These are phyloP conservation scores for Picochlorum costavermella DNA, from an alignment of 139 green algal species.

Conservation along the genomic window DNA sequence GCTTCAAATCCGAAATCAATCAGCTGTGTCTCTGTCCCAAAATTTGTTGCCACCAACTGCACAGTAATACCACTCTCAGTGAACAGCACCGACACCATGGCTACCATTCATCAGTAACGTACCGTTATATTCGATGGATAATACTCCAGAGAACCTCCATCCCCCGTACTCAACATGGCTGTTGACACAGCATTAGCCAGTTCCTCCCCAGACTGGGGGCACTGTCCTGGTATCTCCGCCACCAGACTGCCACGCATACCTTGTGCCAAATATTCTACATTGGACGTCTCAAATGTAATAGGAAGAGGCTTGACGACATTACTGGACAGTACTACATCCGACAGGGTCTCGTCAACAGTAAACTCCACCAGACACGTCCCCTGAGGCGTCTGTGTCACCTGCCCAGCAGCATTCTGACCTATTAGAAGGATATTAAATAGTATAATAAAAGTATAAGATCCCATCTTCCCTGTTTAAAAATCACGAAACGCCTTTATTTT, in stretches of 20 bases:
- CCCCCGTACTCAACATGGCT: background rate
- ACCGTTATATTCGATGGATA: background rate
- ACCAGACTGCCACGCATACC: background rate
- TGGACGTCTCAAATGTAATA: background rate
- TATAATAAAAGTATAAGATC: no score
- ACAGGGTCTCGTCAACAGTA: background rate
- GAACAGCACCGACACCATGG: background rate
- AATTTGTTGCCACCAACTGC: background rate
- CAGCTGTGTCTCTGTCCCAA: background rate
- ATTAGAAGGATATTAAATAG: no score
- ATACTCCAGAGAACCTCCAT: background rate
- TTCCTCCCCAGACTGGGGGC: no score
- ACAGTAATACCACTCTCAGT: background rate
- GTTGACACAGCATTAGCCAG: no score
- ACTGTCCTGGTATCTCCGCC: background rate
- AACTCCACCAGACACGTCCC: background rate
- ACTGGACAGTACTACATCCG: background rate
- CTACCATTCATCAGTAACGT: background rate
- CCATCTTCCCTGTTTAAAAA: no score
- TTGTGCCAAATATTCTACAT: background rate
- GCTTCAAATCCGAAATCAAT: slow-evolving; percentile 1
- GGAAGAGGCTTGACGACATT: background rate
- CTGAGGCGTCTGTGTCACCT: no score
- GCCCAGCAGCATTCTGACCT: no score
- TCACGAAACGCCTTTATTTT: no score